Evolutionary conservation across 2,329 filamentous ascomycete genomes (phyloP).

Genomic region (Calonectria hongkongensis): DNA sequence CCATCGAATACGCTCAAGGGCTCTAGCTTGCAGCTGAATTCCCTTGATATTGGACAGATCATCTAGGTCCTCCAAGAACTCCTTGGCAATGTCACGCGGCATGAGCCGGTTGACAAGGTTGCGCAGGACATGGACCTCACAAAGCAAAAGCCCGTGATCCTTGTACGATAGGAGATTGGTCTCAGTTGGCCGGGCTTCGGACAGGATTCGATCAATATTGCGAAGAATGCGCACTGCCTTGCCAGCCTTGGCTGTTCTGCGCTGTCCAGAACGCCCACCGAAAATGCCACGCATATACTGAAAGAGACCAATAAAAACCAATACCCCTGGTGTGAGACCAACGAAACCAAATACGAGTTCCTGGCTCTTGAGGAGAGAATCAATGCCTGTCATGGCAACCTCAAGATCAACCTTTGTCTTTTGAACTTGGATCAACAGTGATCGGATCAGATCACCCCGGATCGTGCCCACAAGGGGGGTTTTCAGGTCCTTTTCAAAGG

Average conservation of each 20-base stretch:
- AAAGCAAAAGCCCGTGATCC: constrained; percentile 92
- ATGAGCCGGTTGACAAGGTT: constrained; percentile 77
- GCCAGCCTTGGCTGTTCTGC: constrained; percentile 78
- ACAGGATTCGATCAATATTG: constrained; percentile 89
- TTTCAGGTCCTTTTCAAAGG: constrained; percentile 92
- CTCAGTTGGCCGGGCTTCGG: constrained; percentile 79
- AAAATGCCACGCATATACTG: constrained; percentile 83
- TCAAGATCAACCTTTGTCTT: constrained; percentile 99
- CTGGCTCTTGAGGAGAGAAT: constrained; percentile 94
- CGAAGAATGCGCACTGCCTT: constrained; percentile 86
- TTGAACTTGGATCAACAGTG: constrained; percentile 95
- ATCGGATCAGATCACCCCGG: constrained; percentile 89
- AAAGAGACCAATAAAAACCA: constrained; percentile 85
- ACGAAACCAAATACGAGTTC: constrained; percentile 99
- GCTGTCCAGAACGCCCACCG: constrained; percentile 81
- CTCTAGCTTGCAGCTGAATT: constrained; percentile 84
- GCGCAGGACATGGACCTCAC: constrained; percentile 90
- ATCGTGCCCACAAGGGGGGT: constrained; percentile 89
- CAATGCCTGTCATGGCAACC: constrained; percentile 95
- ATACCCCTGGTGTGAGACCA: constrained; percentile 92
- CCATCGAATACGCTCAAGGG: constrained; percentile 91
- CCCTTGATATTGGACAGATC: constrained; percentile 90
- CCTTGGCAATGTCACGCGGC: constrained; percentile 83
- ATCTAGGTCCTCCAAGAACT: constrained; percentile 91
- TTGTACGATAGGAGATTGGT: constrained; percentile 90